Base-by-base conservation (phyloP, 2,329 filamentous ascomycete genomes). In the Aspergillus ibericus region DNA sequence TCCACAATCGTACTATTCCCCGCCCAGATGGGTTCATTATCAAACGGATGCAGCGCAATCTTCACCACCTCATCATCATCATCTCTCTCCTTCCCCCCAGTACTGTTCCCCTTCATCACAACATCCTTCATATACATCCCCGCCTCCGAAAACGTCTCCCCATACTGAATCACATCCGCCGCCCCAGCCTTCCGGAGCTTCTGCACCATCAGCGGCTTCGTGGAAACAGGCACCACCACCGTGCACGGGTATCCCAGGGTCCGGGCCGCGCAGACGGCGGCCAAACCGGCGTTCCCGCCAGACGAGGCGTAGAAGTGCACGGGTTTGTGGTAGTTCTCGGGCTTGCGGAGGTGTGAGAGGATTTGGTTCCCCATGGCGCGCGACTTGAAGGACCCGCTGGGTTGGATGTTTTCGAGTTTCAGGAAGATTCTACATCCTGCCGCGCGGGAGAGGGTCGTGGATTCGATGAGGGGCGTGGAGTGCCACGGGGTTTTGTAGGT, bases 381-480 rank as follows among this genome's bases (percentile, higher is more conserved):
- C 48, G 90, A 93, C 75, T 96, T 95, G 85, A 96, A 96, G 38
- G 90, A 93, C 63, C 90, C 90, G 20, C 88, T 89, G 4, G 91
- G 92, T 70, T 96, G 92, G 55, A 92, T 84, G 71, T 90, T 91
- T 68, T 96, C 91, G 62, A 95, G 85, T 75, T 96, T 96, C 69
- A 96, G 86, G 74, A 90, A 91, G 74, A 96, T 85, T 78, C 89
- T 88, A 79, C 89, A 93, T 74, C 89, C 90, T 64, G 88, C 88
- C 62, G 82, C 82, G 63, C 85, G 82, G 44, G 89, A 92, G 36
- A 93, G 81, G 13, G 84, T 78, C 52, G 82, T 79, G 3, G 87
- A 91, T 68, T 86, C 83, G 59, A 90, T 81, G 60, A 90, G 81
- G 25, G 90, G 90, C 16, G 90, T 93, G 71, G 88, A 79, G 60